phyloP scores from a whole-genome alignment of 371 early-diverging fungal genomes.

The Syncephalastrum racemosum region DNA sequence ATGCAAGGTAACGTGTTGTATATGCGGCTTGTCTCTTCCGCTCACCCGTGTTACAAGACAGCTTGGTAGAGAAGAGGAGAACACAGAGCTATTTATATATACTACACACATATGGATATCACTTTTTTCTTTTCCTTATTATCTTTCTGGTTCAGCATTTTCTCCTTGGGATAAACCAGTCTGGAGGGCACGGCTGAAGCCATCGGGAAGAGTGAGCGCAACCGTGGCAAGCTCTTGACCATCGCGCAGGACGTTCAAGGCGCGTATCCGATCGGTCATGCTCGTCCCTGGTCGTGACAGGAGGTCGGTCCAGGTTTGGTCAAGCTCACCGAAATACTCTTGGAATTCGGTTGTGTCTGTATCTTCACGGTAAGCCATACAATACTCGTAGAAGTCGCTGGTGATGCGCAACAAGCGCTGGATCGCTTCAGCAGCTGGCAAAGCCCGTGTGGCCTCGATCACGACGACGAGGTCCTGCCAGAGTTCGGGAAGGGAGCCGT shows the following conservation, averaged over 20 bases:
- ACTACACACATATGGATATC: no score
- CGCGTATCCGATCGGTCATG: slow-evolving; percentile 35
- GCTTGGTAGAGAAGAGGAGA: no score
- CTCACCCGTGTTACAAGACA: no score
- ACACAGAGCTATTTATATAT: no score
- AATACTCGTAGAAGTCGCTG: slow-evolving; percentile 38
- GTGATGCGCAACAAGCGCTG: slow-evolving; percentile 30
- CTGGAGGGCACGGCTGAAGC: slow-evolving; percentile 17
- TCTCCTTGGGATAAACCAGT: slow-evolving; percentile 5
- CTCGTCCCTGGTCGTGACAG: slow-evolving; percentile 13
- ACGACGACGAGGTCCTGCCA: slow-evolving; percentile 31
- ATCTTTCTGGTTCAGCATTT: no score
- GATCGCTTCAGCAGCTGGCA: slow-evolving; percentile 20
- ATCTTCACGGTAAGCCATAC: slow-evolving; percentile 29
- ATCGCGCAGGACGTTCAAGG: slow-evolving; percentile 32
- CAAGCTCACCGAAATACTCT: slow-evolving; percentile 33
- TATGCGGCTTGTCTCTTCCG: no score
- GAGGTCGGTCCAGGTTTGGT: slow-evolving; percentile 29
- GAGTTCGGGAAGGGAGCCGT: slow-evolving; percentile 23
- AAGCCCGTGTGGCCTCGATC: slow-evolving; percentile 18
- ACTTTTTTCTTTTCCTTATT: no score
- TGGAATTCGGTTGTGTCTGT: slow-evolving; percentile 27
- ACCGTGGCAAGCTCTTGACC: slow-evolving; percentile 29
- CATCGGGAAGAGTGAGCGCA: slow-evolving; percentile 17
- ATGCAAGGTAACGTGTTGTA: no score